Conservation (phyloP, 2,329 filamentous ascomycete genomes). For the Metarhizium sp. region DNA sequence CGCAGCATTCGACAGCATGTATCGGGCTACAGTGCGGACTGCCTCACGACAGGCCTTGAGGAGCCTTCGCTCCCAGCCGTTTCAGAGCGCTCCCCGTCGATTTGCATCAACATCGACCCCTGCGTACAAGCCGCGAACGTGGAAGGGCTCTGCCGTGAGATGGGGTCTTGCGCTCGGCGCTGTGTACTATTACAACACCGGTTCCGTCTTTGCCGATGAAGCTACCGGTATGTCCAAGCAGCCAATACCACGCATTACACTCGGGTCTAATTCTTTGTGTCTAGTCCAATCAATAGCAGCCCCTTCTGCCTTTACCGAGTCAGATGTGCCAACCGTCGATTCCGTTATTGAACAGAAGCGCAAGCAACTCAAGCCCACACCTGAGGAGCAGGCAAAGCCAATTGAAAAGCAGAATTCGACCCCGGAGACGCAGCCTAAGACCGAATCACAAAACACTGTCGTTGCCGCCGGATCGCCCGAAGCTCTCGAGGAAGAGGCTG, state of each 20-base stretch:
- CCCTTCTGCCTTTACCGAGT: slow-evolving; percentile 44
- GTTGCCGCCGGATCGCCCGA: slow-evolving; percentile 30
- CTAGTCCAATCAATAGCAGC: slow-evolving; percentile 24
- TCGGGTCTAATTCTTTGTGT: neutral
- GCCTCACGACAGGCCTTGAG: slow-evolving; percentile 34
- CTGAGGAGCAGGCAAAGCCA: slow-evolving; percentile 14
- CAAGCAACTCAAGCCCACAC: slow-evolving; percentile 30
- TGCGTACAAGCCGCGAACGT: slow-evolving; percentile 62
- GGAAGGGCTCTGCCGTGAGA: slow-evolving; percentile 67
- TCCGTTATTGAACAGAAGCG: slow-evolving; percentile 57
- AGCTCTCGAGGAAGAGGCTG: slow-evolving; percentile 69
- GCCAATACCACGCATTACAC: neutral
- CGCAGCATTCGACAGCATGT: slow-evolving; percentile 30
- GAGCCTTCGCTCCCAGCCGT: slow-evolving; percentile 29
- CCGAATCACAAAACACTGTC: slow-evolving; percentile 15
- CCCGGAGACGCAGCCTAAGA: slow-evolving; percentile 15
- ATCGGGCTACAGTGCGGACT: slow-evolving; percentile 40
- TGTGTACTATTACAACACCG: slow-evolving; percentile 93
- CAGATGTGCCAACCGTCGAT: slow-evolving; percentile 55
- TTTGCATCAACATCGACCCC: slow-evolving; percentile 43
- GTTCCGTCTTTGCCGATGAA: slow-evolving; percentile 77
- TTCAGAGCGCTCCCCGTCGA: slow-evolving; percentile 34
- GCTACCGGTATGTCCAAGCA: slow-evolving; percentile 50
- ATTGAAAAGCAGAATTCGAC: slow-evolving; percentile 13
- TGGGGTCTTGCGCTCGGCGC: slow-evolving; percentile 67